These are phyloP conservation scores for Delphinella strobiligena DNA, from an alignment of 2,329 filamentous ascomycete genomes.

Conservation along the genomic window DNA sequence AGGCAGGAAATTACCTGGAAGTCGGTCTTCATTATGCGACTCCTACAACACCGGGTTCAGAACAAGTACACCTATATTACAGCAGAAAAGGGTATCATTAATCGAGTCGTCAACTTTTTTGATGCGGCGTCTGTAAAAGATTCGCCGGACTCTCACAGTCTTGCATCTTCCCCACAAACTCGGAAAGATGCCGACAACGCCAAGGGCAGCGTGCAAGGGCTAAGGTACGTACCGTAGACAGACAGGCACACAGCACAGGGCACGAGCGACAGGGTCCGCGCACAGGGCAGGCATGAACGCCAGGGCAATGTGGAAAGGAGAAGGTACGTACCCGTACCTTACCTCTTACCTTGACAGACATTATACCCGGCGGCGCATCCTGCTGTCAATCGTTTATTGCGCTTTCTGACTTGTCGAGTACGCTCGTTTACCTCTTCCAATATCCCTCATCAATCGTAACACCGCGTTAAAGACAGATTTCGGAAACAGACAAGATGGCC, in stretches of 20 bases:
- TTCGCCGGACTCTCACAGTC: not conserved
- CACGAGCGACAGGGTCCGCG: not conserved
- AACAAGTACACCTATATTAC: no score
- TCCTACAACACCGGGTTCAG: constrained; percentile 3
- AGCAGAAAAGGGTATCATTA: no score
- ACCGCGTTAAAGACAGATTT: not conserved
- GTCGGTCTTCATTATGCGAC: constrained; percentile 87
- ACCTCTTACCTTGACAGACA: not conserved
- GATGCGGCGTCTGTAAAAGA: not conserved
- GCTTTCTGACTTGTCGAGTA: not conserved
- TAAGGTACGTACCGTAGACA: no score
- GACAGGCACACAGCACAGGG: no score
- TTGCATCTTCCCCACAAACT: not conserved
- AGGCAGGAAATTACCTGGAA: constrained; percentile 59
- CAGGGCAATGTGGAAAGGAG: not conserved
- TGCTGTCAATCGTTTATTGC: not conserved
- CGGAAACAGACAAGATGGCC: constrained; percentile 37
- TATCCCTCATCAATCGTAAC: not conserved
- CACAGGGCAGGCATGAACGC: not conserved
- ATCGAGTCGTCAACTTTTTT: not conserved
- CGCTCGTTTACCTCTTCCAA: not conserved
- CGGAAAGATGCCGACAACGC: not conserved
- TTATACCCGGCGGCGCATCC: not conserved
- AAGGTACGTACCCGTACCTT: not conserved
- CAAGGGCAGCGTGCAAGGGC: not conserved